Conservation (phyloP, 139 green algal genomes). For the Chlamydomonas asymmetrica region DNA sequence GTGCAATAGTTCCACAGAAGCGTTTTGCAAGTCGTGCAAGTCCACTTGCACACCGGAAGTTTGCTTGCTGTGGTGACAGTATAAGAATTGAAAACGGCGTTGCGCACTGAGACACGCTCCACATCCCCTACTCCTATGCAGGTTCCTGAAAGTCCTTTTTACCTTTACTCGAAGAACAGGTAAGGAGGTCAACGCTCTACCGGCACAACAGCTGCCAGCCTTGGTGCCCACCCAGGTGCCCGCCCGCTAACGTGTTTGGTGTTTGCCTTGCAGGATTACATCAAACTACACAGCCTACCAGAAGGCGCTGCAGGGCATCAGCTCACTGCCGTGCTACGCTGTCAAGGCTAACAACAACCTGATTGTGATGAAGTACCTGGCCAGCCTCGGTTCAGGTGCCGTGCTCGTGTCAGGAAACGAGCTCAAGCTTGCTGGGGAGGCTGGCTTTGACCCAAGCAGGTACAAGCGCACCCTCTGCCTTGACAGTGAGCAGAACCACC, state of each 20-base stretch:
- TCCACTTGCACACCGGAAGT: no score
- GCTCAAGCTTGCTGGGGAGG: slow-evolving; percentile 82
- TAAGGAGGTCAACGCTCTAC: no score
- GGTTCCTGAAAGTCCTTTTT: slow-evolving; percentile 82
- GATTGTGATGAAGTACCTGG: slow-evolving; percentile 84
- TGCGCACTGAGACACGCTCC: no score
- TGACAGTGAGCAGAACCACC: no score
- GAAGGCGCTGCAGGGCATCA: slow-evolving; percentile 80
- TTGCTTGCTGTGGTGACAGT: no score
- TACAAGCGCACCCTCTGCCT: no score
- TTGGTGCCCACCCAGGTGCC: background rate
- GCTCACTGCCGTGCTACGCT: slow-evolving; percentile 93
- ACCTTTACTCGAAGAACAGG: slow-evolving; percentile 87
- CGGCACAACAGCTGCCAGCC: no score
- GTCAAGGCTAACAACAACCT: slow-evolving; percentile 99
- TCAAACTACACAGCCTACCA: slow-evolving; percentile 86
- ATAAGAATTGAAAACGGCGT: no score
- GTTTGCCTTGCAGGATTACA: slow-evolving; percentile 51
- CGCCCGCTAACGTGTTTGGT: slow-evolving; percentile 2
- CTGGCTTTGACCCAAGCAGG: slow-evolving; percentile 89
- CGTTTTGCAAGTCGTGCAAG: no score
- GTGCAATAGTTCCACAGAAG: no score
- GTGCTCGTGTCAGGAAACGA: slow-evolving; percentile 97
- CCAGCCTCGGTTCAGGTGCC: slow-evolving; percentile 66
- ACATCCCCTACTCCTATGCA: no score